These are phyloP conservation scores for Picea sitchensis DNA, from an alignment of 75 land plant genomes.

Conservation along the genomic window DNA sequence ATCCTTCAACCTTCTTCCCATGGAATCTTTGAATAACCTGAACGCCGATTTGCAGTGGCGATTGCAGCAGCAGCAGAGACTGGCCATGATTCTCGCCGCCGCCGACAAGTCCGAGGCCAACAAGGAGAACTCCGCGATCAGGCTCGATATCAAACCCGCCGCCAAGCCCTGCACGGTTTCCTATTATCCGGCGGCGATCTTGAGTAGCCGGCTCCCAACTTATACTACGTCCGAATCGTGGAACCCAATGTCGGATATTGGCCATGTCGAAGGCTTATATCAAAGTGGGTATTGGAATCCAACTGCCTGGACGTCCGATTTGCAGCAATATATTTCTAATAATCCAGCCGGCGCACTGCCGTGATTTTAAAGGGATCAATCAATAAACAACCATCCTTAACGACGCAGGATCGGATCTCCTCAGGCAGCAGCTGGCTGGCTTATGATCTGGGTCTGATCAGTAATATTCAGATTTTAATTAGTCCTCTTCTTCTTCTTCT, in stretches of 20 bases:
- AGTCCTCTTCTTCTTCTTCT: not conserved
- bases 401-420: no score
- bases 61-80: slow-evolving; percentile 1
- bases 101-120: not conserved
- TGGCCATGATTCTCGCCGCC: slow-evolving; percentile 5
- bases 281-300: not conserved
- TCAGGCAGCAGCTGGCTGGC: no score
- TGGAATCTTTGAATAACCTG: not conserved
- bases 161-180: not conserved
- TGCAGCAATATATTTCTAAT: not conserved
- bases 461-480: not conserved
- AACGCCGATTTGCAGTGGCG: slow-evolving; percentile 8
- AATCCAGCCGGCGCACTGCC: not conserved
- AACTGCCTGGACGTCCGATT: not conserved
- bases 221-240: not conserved
- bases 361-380: not conserved
- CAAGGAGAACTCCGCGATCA: not conserved
- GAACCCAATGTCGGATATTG: not conserved
- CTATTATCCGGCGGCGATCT: no score
- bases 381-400: no score
- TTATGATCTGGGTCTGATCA: not conserved
- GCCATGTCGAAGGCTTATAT: not conserved
- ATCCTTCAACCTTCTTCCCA: no score
- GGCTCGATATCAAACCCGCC: not conserved
- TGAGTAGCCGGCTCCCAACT: not conserved